These are phyloP conservation scores for Thielaviopsis cerberus DNA, from an alignment of 2,329 filamentous ascomycete genomes.

Conservation along the genomic window DNA sequence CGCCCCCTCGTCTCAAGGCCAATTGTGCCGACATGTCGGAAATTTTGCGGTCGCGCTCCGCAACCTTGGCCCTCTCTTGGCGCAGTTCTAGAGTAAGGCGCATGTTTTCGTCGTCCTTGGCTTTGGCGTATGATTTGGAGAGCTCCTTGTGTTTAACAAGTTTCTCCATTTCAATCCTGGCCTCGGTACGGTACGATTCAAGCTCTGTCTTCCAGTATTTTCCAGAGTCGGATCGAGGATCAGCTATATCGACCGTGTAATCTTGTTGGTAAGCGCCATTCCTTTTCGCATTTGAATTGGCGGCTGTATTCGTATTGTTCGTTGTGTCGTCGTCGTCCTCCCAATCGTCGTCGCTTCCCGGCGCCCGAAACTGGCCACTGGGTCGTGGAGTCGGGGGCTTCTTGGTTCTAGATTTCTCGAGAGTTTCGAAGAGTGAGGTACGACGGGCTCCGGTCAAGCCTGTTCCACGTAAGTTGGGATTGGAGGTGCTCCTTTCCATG, in stretches of 20 bases:
- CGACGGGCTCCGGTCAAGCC: conserved; percentile 14
- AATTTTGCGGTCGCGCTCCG: conserved; percentile 41
- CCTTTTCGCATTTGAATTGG: conserved; percentile 13
- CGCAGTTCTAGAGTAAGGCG: conserved; percentile 46
- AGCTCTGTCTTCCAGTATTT: conserved; percentile 68
- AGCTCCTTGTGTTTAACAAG: conserved; percentile 63
- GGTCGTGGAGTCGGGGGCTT: conserved; percentile 11
- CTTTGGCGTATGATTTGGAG: conserved; percentile 59
- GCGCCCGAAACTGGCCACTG: conserved; percentile 14
- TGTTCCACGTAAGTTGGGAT: conserved; percentile 20
- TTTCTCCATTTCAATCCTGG: conserved; percentile 56
- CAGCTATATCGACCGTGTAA: conserved; percentile 50
- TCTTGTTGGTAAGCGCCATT: conserved; percentile 35
- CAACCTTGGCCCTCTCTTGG: conserved; percentile 50
- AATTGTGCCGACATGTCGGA: conserved; percentile 32
- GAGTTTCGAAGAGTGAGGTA: conserved; percentile 26
- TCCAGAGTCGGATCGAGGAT: conserved; percentile 56
- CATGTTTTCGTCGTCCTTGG: conserved; percentile 55
- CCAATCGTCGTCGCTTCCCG: conserved; percentile 28
- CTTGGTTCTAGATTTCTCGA: conserved; percentile 25
- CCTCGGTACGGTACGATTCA: conserved; percentile 53
- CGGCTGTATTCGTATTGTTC: neutral
- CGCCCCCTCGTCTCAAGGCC: neutral
- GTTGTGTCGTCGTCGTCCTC: conserved; percentile 30
- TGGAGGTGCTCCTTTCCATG: conserved; percentile 22